Evolutionary conservation across 192 early-diverging fungal species (phyloP).

Genomic region (Rhizophagus prolifer): DNA sequence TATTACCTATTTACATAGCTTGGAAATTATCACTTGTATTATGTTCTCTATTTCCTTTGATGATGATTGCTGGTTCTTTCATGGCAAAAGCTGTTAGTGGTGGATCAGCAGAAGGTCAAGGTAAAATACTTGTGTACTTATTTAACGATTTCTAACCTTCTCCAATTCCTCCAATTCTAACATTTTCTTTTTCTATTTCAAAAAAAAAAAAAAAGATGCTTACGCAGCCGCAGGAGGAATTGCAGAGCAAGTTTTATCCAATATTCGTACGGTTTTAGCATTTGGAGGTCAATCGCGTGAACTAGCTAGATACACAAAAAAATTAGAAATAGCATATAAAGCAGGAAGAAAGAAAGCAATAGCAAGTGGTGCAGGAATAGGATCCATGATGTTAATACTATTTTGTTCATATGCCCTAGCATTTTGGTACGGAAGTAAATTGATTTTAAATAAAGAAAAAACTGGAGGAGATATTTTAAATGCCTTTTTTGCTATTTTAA

Average conservation of each 20-base stretch:
- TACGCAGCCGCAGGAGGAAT: slow-evolving; percentile 83
- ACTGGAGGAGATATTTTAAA: slow-evolving; percentile 60
- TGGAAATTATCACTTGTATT: slow-evolving; percentile 31
- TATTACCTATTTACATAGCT: background rate
- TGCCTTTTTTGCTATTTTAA: slow-evolving; percentile 84
- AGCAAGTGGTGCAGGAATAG: slow-evolving; percentile 60
- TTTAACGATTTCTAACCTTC: background rate
- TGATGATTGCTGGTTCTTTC: slow-evolving; percentile 28
- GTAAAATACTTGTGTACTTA: slow-evolving; percentile 22
- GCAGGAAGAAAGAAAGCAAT: slow-evolving; percentile 62
- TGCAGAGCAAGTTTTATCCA: slow-evolving; percentile 78
- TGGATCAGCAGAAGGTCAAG: slow-evolving; percentile 43
- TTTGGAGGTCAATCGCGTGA: slow-evolving; percentile 82
- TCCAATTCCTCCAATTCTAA: background rate
- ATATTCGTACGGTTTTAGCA: slow-evolving; percentile 82
- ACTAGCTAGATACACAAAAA: slow-evolving; percentile 54
- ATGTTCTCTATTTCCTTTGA: slow-evolving; percentile 27
- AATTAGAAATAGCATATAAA: slow-evolving; percentile 59
- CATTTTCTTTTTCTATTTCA: background rate
- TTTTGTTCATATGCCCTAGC: slow-evolving; percentile 75
- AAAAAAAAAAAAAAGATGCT: slow-evolving; percentile 47
- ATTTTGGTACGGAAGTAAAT: slow-evolving; percentile 72
- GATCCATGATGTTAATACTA: slow-evolving; percentile 66
- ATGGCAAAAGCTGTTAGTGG: slow-evolving; percentile 51
- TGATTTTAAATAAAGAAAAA: slow-evolving; percentile 48